Percentiles rank a stretch among this genome's conserved stretches.
Evolutionary conservation across 148 eudicot genomes (phyloP).

Genomic region (Arbutus unedo): DNA sequence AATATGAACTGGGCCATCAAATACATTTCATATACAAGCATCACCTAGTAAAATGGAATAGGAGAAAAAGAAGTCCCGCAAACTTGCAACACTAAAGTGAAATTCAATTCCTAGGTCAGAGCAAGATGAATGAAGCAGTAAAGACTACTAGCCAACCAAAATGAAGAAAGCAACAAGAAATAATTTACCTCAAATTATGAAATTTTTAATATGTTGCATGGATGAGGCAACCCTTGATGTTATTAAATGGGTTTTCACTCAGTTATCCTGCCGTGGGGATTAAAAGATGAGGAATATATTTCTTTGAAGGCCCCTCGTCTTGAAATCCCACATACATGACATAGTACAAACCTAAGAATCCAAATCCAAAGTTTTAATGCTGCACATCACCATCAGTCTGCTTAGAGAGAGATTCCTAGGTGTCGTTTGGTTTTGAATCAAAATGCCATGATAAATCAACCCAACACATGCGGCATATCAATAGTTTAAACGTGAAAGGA

Average conservation of each 20-base stretch:
- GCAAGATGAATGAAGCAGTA: neutral
- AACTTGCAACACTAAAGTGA: neutral
- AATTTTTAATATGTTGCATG: conserved; percentile 1
- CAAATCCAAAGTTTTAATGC: conserved; percentile 4
- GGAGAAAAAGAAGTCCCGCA: neutral
- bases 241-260: neutral
- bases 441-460: neutral
- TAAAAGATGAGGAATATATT: neutral
- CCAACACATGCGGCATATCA: neutral
- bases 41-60: neutral
- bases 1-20: neutral
- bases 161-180: neutral
- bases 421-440: neutral
- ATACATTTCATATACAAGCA: neutral
- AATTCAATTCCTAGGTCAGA: neutral
- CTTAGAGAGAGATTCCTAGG: neutral
- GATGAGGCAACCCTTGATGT: neutral
- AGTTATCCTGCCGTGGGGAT: neutral
- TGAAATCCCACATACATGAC: neutral
- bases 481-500: neutral
- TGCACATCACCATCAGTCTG: neutral
- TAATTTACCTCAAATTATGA: neutral
- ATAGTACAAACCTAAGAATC: neutral
- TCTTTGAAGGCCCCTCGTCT: neutral
- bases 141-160: neutral